Percentiles rank a stretch among this genome's conserved stretches.
phyloP scores from a whole-genome alignment of 1,139 yeast species.

The Hansenula lynferdii region DNA sequence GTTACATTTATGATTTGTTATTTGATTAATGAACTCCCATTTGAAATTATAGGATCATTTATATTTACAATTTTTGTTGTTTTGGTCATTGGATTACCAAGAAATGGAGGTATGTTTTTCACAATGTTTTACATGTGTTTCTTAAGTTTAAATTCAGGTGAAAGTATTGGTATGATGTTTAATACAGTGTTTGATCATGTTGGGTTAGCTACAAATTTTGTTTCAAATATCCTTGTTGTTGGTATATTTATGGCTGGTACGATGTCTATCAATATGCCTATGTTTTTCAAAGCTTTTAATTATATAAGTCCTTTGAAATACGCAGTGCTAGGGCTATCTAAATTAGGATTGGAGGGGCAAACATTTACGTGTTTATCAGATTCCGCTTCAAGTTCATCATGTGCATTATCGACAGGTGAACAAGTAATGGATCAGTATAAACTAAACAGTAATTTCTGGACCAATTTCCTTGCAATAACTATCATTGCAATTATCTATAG shows the following conservation, averaged over 20 bases:
- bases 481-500: constrained; percentile 35
- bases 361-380: constrained; percentile 35
- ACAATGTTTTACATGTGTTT: constrained; percentile 53
- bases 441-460: constrained; percentile 29
- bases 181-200: constrained; percentile 71
- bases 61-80: constrained; percentile 59
- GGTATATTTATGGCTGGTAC: constrained; percentile 88
- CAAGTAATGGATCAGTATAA: constrained; percentile 43
- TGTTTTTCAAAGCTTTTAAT: constrained; percentile 62
- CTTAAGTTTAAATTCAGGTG: constrained; percentile 68
- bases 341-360: constrained; percentile 40
- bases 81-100: constrained; percentile 70
- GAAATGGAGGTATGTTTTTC: constrained; percentile 63
- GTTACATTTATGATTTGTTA: constrained; percentile 63
- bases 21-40: constrained; percentile 65
- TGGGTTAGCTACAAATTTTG: constrained; percentile 73
- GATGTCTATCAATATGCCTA: constrained; percentile 71
- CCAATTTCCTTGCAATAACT: constrained; percentile 31
- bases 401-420: constrained; percentile 44
- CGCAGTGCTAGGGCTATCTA: constrained; percentile 52
- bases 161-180: constrained; percentile 74
- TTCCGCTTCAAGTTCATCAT: constrained; percentile 16
- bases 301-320: constrained; percentile 73
- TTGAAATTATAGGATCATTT: constrained; percentile 57
- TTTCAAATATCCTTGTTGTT: constrained; percentile 57